Conservation (phyloP, 345 rosid genomes). For the Hypericum perforatum region DNA sequence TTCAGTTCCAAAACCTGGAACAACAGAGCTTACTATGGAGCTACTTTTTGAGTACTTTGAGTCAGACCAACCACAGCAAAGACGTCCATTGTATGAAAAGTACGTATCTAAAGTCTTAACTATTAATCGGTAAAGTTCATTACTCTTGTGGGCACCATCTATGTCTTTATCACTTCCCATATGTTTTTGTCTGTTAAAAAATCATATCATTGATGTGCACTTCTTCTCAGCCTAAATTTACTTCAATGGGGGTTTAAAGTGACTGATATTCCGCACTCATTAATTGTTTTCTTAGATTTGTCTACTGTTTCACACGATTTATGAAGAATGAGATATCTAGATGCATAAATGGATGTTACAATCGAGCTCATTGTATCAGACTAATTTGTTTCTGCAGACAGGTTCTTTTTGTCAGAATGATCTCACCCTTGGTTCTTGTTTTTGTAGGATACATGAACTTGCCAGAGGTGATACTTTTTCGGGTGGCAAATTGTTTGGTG, state of each 20-base stretch:
- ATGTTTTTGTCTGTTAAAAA: no score
- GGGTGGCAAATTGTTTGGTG: conserved; percentile 31
- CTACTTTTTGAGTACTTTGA: conserved; percentile 52
- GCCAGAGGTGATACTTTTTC: conserved; percentile 21
- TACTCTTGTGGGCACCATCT: no score
- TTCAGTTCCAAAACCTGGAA: conserved; percentile 28
- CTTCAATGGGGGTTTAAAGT: no score
- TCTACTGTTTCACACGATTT: neutral
- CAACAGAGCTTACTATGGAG: conserved; percentile 19
- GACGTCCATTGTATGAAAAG: conserved; percentile 46
- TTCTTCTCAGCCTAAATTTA: no score
- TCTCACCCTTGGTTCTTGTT: neutral
- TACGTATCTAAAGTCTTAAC: conserved; percentile 13
- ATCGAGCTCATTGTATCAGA: no score
- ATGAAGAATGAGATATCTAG: neutral
- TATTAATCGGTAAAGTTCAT: no score
- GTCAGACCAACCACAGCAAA: conserved; percentile 40
- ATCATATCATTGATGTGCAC: no score
- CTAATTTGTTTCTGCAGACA: no score
- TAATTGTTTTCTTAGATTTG: neutral
- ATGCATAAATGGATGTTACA: no score
- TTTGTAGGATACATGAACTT: conserved; percentile 41
- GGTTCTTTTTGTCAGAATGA: no score
- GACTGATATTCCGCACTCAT: neutral
- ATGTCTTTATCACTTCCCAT: no score